Base-by-base conservation (phyloP, 2,329 filamentous ascomycete genomes). In the Metarhizium brunneum region DNA sequence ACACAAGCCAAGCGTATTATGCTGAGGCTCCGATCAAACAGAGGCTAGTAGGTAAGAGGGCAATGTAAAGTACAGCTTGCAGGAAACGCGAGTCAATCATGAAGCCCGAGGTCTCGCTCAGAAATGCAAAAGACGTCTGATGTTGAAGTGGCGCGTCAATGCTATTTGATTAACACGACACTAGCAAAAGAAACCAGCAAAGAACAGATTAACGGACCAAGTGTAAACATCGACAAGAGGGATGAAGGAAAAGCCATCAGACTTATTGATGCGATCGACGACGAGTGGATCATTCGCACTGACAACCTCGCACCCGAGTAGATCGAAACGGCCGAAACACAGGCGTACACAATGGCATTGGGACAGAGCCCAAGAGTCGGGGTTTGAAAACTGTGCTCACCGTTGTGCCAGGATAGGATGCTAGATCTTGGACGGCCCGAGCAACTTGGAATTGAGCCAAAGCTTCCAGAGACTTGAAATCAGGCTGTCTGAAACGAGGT, bases 311-410 rank as follows among this genome's bases (percentile, higher is more conserved):
- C 43, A 54, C 51, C 54, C 50, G 51, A 59, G 52, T 53, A 55
- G 56, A 61, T 59, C 54, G 59, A 60, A 61, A 61, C 60, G 52
- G 50, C 53, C 59, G 60, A 61, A 59, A 61, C 60, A 55, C 56
- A 48, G 45, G 56, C 50, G 53, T 48, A 56, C 53, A 53, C 29
- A 56, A 52, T 49, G 54, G 47, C 51, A 54, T 35, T 53, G 56
- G 42, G 38, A 36, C 18, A 53, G 43, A 20, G 52, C 53, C 42
- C 49, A 40, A 42, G 42, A 32, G 47, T 53, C 47, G 51, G 54
- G 56, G 55, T 14, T 40, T 32, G 48, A 30, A 18, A 14, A 45
- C 18, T 52, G 47, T 52, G 36, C 48, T 51, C 43, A 36, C 54
- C 18, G 54, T 53, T 58, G 50, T 52, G 52, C 47, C 18, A 40